These are phyloP conservation scores for Fraxinus americana DNA, from an alignment of 257 asterid genomes.

Conservation along the genomic window DNA sequence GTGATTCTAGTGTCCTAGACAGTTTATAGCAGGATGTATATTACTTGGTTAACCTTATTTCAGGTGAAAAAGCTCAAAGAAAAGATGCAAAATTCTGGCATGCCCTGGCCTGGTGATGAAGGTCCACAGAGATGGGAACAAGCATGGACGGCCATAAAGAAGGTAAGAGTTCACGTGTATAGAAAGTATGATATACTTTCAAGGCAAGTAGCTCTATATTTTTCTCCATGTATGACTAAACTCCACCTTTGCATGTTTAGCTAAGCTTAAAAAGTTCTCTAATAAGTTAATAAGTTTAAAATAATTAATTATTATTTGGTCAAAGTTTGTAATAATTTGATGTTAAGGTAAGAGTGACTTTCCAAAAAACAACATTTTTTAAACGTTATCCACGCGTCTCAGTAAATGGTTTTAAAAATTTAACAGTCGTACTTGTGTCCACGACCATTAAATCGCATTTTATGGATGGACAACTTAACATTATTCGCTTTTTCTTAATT, in stretches of 20 bases:
- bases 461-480: not conserved
- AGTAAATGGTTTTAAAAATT: not conserved
- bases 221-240: not conserved
- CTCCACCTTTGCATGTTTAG: not conserved
- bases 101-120: slow-evolving; percentile 99
- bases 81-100: slow-evolving; percentile 85
- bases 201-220: not conserved
- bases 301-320: not conserved
- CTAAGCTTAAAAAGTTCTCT: not conserved
- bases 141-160: slow-evolving; percentile 98
- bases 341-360: not conserved
- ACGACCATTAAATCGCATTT: not conserved
- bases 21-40: slow-evolving; percentile 14
- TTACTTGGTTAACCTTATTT: slow-evolving; percentile 30
- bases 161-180: slow-evolving; percentile 42
- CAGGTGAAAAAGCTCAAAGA: slow-evolving; percentile 90
- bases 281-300: not conserved
- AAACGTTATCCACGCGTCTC: not conserved
- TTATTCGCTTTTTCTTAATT: slow-evolving; percentile 3
- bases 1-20: slow-evolving; percentile 12
- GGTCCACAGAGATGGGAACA: slow-evolving; percentile 91
- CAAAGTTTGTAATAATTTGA: not conserved
- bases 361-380: not conserved
- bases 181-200: slow-evolving; percentile 3
- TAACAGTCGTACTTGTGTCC: not conserved